A percentile compares a stretch with the other conserved stretches of the same genome.
These are phyloP conservation scores for Quercus gilva DNA, from an alignment of 306 rosid genomes.

Conservation along the genomic window DNA sequence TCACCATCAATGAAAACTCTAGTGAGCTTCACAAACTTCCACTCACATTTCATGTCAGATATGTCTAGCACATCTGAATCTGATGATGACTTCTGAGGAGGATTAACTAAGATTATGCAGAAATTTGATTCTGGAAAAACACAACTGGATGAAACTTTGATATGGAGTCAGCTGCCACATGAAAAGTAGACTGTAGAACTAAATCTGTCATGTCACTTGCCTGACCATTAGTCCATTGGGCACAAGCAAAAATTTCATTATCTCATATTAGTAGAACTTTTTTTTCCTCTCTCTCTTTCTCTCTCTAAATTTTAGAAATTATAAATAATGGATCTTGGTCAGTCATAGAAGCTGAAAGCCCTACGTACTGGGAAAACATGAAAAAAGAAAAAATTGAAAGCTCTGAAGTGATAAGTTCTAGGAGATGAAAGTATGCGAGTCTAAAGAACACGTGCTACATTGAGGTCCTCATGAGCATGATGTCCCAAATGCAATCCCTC, in stretches of 20 bases:
- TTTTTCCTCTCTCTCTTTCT: no score
- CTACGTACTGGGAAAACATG: no score
- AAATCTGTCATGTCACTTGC: not conserved
- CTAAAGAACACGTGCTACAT: no score
- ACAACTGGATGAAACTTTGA: not conserved
- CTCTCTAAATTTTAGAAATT: no score
- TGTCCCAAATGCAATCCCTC: no score
- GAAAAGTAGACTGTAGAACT: not conserved
- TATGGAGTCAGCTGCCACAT: not conserved
- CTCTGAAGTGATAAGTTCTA: no score
- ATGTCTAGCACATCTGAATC: slow-evolving; percentile 42
- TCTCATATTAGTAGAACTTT: not conserved
- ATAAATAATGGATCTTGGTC: no score
- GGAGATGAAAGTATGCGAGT: no score
- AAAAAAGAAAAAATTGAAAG: no score
- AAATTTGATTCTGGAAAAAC: not conserved
- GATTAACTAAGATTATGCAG: not conserved
- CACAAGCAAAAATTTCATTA: not conserved
- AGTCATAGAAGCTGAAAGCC: no score
- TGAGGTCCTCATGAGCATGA: no score
- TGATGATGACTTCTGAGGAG: slow-evolving; percentile 54
- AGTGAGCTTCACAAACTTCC: slow-evolving; percentile 40
- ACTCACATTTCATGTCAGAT: slow-evolving; percentile 42
- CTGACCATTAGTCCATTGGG: not conserved
- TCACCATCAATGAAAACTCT: slow-evolving; percentile 43